Evolutionary conservation across 2,329 filamentous ascomycete species (phyloP), one percentile per base, ranked within the genome.

Genomic region (Leptographium wingfieldii): DNA sequence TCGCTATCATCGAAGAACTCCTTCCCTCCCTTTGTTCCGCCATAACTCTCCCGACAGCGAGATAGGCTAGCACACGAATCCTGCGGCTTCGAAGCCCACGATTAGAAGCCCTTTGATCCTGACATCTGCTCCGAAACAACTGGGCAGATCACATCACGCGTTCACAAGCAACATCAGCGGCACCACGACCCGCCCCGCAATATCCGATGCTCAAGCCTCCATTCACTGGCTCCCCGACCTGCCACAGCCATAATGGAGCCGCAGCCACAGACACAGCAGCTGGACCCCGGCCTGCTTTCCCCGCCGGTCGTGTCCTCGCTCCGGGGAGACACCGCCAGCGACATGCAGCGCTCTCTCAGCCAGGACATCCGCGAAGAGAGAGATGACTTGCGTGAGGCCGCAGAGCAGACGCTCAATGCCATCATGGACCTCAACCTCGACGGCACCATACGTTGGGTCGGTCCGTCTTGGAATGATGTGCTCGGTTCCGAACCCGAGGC

Each of bases 341-440:
- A 72, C 56, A 85, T 86, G 83, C 79, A 83, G 70, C 76, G 84
- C 61, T 80, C 90, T 14, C 76, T 94, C 66, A 96, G 88, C 73
- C 85, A 91, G 73, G 86, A 96, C 71, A 96, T 97, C 68, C 86
- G 90, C 67, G 90, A 95, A 69, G 91, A 97, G 76, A 84, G 92
- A 63, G 88, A 96, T 70, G 92, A 97, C 71, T 81, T 99, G 66
- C 91, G 92, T 69, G 90, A 96, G 76, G 94, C 92, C 49, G 94
- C 92, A 57, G 92, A 97, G 74, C 90, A 96, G 76, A 96, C 92
- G 27, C 80, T 96, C 70, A 99, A 97, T 73, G 89, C 95, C 64
- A 96, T 99, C 71, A 81, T 99, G 70, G 92, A 99, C 74, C 80
- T 99, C 65, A 90, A 91, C 68, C 81, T 97, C 60, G 88, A 96